Percentiles rank a stretch among this genome's conserved stretches.
phyloP scores from a whole-genome alignment of 1,284 basidiomycete species.

The Pseudozyma thailandica region DNA sequence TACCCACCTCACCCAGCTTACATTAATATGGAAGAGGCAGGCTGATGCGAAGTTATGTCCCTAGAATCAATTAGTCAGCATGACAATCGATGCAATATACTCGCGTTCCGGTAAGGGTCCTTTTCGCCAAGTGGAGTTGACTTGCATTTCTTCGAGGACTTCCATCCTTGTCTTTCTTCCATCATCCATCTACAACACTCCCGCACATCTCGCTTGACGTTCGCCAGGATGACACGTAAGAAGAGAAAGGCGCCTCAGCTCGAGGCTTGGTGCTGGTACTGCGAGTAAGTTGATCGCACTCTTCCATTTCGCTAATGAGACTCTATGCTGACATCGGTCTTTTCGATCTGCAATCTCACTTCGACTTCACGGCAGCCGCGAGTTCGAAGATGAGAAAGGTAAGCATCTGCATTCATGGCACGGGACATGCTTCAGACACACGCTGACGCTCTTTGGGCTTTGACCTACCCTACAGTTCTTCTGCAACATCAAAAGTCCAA shows the following conservation, averaged over 20 bases:
- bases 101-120: constrained; percentile 10
- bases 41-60: no score
- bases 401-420: not conserved
- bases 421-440: not conserved
- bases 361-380: constrained; percentile 49
- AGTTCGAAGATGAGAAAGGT: constrained; percentile 68
- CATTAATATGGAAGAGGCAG: no score
- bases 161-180: constrained; percentile 1
- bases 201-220: not conserved
- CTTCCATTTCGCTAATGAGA: no score
- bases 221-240: constrained; percentile 64
- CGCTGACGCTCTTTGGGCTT: not conserved
- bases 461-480: constrained; percentile 74
- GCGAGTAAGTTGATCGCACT: constrained; percentile 77
- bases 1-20: no score
- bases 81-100: not conserved
- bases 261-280: constrained; percentile 95
- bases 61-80: constrained; percentile 18
- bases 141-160: not conserved
- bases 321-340: constrained; percentile 9
- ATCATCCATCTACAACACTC: not conserved
- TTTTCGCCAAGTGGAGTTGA: constrained; percentile 18
- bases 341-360: not conserved
- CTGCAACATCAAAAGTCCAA: constrained; percentile 99
- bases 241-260: constrained; percentile 65